A percentile compares a stretch with the other conserved stretches of the same genome.
phyloP scores from a whole-genome alignment of 2,329 filamentous ascomycete species.

The Talaromyces islandicus region DNA sequence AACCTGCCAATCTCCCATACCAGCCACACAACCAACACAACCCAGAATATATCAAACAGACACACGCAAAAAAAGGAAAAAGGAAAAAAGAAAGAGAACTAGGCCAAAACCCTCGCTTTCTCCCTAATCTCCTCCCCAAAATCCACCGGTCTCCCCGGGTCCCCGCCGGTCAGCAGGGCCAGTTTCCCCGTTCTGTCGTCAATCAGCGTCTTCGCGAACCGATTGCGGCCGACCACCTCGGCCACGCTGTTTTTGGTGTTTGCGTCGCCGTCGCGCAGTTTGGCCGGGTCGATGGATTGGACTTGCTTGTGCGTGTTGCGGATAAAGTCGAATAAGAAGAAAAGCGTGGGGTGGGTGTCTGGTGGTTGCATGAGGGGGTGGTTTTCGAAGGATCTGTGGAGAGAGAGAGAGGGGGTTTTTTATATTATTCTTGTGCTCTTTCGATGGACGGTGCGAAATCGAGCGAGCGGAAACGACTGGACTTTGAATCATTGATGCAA shows the following conservation, averaged over 20 bases:
- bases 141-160: slow-evolving; percentile 20
- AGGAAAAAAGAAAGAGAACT: neutral
- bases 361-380: slow-evolving; percentile 28
- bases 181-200: slow-evolving; percentile 23
- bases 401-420: neutral
- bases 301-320: slow-evolving; percentile 57
- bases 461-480: neutral
- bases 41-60: neutral
- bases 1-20: neutral
- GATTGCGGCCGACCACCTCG: slow-evolving; percentile 24
- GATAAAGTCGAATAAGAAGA: slow-evolving; percentile 61
- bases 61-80: neutral
- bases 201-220: slow-evolving; percentile 20
- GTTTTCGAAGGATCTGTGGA: slow-evolving; percentile 22
- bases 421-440: neutral
- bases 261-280: slow-evolving; percentile 19
- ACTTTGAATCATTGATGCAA: neutral
- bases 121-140: slow-evolving; percentile 22
- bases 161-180: slow-evolving; percentile 23
- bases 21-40: neutral
- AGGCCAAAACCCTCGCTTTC: slow-evolving; percentile 17
- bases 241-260: slow-evolving; percentile 10
- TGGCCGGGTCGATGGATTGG: slow-evolving; percentile 17
- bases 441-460: neutral
- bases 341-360: slow-evolving; percentile 22